Percentiles rank a stretch among this genome's conserved stretches.
Conservation (phyloP, 2,329 filamentous ascomycete species). For the Cercospora sp. region DNA sequence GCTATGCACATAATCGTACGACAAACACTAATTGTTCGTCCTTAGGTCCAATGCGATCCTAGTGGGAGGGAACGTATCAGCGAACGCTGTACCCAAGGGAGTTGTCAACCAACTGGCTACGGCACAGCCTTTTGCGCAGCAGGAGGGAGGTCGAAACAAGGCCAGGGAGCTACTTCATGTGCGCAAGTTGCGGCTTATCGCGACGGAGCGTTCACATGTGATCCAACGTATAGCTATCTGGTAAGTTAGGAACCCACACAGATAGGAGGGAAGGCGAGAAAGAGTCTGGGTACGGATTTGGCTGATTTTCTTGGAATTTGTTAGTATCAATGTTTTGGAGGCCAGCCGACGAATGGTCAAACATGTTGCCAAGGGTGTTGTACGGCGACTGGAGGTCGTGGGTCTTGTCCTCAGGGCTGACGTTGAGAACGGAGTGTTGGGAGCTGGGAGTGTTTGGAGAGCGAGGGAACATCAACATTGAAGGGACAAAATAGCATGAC, state of each 20-base stretch:
- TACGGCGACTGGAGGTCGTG: not conserved
- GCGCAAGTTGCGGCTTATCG: not conserved
- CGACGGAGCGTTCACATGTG: not conserved
- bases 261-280: not conserved
- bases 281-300: not conserved
- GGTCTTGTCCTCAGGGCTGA: not conserved
- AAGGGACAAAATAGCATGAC: not conserved
- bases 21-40: not conserved
- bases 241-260: not conserved
- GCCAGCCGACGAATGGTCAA: not conserved
- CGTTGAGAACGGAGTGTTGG: not conserved
- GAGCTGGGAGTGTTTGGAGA: too few relatives aligned
- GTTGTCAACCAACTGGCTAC: too few relatives aligned
- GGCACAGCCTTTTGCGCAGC: not conserved
- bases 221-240: not conserved
- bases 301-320: not conserved
- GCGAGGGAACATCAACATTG: not conserved
- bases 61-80: not conserved
- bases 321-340: not conserved
- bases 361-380: not conserved
- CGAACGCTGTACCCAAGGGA: not conserved
- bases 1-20: not conserved
- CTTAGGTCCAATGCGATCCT: not conserved
- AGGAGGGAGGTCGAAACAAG: not conserved
- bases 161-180: not conserved